Evolutionary conservation across 352 stramenopile genomes (phyloP).

Genomic region (Phytophthora aleatoria): DNA sequence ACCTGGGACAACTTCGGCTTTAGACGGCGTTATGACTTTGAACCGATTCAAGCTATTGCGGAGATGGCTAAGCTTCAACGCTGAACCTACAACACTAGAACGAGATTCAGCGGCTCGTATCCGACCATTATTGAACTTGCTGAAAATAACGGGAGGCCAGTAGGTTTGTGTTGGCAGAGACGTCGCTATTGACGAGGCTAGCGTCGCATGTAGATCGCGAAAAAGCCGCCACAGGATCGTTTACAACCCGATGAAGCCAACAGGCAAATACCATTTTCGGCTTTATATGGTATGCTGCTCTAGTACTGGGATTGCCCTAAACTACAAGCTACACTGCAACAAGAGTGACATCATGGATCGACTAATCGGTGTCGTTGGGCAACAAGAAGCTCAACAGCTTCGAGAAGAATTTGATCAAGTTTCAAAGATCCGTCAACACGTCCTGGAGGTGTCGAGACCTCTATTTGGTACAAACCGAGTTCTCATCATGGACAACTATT

Average conservation of each 20-base stretch:
- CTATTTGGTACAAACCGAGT: conserved; percentile 25
- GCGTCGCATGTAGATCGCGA: background rate
- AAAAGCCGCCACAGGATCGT: conserved; percentile 4
- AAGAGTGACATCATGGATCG: conserved; percentile 11
- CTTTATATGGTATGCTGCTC: conserved; percentile 1
- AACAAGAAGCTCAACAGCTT: background rate
- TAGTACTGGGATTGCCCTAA: conserved; percentile 5
- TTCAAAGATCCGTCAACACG: background rate
- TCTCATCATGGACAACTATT: conserved; percentile 47
- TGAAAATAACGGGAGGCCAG: background rate
- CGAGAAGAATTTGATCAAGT: conserved; percentile 4
- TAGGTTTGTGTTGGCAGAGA: background rate
- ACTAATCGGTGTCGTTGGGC: conserved; percentile 8
- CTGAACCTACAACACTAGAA: background rate
- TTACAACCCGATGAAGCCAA: background rate
- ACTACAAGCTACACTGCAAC: conserved; percentile 28
- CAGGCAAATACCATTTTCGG: conserved; percentile 11
- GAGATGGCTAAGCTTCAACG: conserved; percentile 1
- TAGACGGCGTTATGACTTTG: conserved; percentile 1
- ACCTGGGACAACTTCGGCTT: background rate
- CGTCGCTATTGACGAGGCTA: conserved; percentile 9
- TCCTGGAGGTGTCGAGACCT: conserved; percentile 25
- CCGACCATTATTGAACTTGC: background rate
- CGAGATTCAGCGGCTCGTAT: background rate
- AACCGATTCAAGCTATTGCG: background rate